These are phyloP conservation scores for Pichia exigua DNA, from an alignment of 805 yeast species.

Conservation along the genomic window DNA sequence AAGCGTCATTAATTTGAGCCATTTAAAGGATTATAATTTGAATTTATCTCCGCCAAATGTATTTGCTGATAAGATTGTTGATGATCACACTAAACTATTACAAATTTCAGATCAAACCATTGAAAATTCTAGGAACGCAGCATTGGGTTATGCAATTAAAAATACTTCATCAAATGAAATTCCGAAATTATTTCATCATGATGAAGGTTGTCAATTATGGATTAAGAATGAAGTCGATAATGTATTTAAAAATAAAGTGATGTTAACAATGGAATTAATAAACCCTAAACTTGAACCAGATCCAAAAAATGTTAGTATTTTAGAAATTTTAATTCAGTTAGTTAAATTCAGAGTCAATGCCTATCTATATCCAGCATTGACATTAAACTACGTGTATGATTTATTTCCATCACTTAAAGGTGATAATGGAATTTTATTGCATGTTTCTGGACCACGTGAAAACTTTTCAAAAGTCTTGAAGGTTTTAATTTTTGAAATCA, in stretches of 20 bases:
- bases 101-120: slow-evolving; percentile 20
- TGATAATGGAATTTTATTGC: slow-evolving; percentile 44
- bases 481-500: slow-evolving; percentile 28
- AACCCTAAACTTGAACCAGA: slow-evolving; percentile 25
- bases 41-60: slow-evolving; percentile 27
- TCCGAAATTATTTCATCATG: slow-evolving; percentile 33
- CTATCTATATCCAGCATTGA: slow-evolving; percentile 44
- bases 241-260: slow-evolving; percentile 26
- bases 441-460: slow-evolving; percentile 43
- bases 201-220: slow-evolving; percentile 45
- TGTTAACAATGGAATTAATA: slow-evolving; percentile 40
- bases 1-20: not conserved
- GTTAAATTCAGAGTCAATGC: slow-evolving; percentile 34
- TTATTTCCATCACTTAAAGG: slow-evolving; percentile 48
- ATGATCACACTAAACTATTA: slow-evolving; percentile 23
- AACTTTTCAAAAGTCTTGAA: slow-evolving; percentile 32
- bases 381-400: slow-evolving; percentile 52
- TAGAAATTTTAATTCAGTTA: slow-evolving; percentile 47
- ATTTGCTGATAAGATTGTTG: slow-evolving; percentile 30
- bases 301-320: slow-evolving; percentile 35
- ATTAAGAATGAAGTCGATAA: slow-evolving; percentile 30
- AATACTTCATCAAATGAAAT: slow-evolving; percentile 17
- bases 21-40: not conserved
- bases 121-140: slow-evolving; percentile 21
- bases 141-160: slow-evolving; percentile 29